Percentiles rank a stretch among this genome's conserved stretches.
These are phyloP conservation scores for Leccinum fibrillosum DNA, from an alignment of 768 basidiomycete genomes.

Conservation along the genomic window DNA sequence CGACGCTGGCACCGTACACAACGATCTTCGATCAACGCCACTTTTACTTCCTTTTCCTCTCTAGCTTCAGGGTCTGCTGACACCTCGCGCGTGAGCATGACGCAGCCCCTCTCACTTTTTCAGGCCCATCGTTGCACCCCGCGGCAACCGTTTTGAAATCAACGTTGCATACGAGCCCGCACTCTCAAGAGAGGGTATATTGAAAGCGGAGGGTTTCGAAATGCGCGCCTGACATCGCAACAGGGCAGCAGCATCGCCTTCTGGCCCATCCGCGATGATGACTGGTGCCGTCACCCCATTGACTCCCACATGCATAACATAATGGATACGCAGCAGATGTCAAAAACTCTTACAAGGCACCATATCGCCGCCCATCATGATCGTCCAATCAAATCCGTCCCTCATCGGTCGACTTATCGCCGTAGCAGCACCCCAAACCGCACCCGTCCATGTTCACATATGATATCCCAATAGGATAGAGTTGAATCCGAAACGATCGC, in stretches of 20 bases:
- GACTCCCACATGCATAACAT: background rate
- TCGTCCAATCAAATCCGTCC: background rate
- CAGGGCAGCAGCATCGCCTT: background rate
- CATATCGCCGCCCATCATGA: constrained; percentile 10
- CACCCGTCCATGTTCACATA: background rate
- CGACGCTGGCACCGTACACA: background rate
- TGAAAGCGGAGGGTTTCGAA: background rate
- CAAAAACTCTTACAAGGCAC: background rate
- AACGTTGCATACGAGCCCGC: background rate
- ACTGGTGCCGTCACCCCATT: background rate
- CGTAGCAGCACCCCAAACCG: background rate
- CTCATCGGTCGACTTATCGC: constrained; percentile 2
- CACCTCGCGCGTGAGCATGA: background rate
- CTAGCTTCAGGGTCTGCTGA: background rate
- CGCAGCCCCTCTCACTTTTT: too few relatives aligned
- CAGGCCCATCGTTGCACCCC: too few relatives aligned
- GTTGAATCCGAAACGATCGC: background rate
- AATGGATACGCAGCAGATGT: background rate
- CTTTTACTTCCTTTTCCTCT: background rate
- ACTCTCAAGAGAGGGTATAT: background rate
- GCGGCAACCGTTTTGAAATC: background rate
- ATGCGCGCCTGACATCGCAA: background rate
- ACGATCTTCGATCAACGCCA: background rate
- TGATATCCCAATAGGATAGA: background rate
- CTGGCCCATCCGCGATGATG: background rate